These are phyloP conservation scores for Candida easanensis DNA, from an alignment of 805 yeast genomes.

Conservation along the genomic window DNA sequence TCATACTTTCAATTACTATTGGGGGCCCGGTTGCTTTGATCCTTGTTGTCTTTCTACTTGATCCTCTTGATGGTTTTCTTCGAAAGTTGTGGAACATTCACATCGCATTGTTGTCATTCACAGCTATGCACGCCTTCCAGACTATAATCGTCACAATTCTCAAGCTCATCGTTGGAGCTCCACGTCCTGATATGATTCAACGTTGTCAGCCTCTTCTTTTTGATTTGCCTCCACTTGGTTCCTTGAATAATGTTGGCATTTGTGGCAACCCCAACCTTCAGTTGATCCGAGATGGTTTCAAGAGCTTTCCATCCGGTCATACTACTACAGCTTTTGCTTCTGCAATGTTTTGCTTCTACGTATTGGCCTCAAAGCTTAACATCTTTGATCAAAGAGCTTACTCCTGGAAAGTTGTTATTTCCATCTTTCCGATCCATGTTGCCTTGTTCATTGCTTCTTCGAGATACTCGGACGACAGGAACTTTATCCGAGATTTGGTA, in stretches of 20 bases:
- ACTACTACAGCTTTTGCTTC: constrained; percentile 50
- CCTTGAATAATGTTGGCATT: constrained; percentile 42
- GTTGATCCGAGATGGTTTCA: constrained; percentile 47
- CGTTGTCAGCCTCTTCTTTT: constrained; percentile 43
- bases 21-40: constrained; percentile 34
- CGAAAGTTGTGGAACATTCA: constrained; percentile 42
- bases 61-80: constrained; percentile 15
- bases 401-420: constrained; percentile 31
- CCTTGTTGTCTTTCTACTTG: constrained; percentile 17
- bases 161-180: constrained; percentile 47
- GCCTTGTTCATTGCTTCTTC: constrained; percentile 38
- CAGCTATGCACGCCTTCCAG: constrained; percentile 39
- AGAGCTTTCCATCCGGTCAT: constrained; percentile 61
- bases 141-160: constrained; percentile 39
- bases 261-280: constrained; percentile 39
- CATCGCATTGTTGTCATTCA: constrained; percentile 33
- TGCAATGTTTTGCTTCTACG: constrained; percentile 34
- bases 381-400: constrained; percentile 36
- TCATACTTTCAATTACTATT: constrained; percentile 30
- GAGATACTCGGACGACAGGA: constrained; percentile 47
- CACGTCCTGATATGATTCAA: constrained; percentile 51
- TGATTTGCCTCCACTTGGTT: constrained; percentile 32
- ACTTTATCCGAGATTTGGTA: constrained; percentile 39
- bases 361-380: constrained; percentile 33
- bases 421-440: constrained; percentile 34